phyloP scores from a whole-genome alignment of 1,284 basidiomycete genomes.

The Grifola frondosa region DNA sequence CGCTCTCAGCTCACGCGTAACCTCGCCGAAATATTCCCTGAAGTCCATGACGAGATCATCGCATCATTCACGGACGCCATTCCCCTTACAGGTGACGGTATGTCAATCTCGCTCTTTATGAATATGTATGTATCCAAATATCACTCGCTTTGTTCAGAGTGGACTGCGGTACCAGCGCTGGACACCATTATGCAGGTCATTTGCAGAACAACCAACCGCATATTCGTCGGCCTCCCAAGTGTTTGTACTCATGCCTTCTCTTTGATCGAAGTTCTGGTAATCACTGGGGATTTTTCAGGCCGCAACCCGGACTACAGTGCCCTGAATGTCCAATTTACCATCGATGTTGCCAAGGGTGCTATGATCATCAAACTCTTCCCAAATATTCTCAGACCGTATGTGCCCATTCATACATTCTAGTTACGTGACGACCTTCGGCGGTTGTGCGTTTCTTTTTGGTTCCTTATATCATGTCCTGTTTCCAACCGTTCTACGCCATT shows the following conservation, averaged over 20 bases:
- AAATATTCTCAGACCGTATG: conserved; percentile 20
- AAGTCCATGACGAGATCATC: conserved; percentile 27
- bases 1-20: conserved; percentile 25
- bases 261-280: background rate
- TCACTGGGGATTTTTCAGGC: conserved; percentile 11
- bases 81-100: no score
- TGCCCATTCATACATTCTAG: conserved; percentile 1
- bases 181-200: conserved; percentile 40
- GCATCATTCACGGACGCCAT: conserved; percentile 22
- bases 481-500: no score
- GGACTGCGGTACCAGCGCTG: conserved; percentile 35
- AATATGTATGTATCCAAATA: no score
- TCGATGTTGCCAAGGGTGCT: conserved; percentile 17
- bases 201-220: conserved; percentile 37
- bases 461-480: no score
- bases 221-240: conserved; percentile 43
- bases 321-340: conserved; percentile 18
- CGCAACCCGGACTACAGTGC: conserved; percentile 21
- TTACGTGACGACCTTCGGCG: no score
- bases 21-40: conserved; percentile 21
- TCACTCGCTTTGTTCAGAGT: no score
- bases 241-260: conserved; percentile 22
- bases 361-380: conserved; percentile 12
- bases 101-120: no score
- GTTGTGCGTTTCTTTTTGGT: no score